Percentiles rank a stretch among this genome's conserved stretches.
Conservation (phyloP, 768 basidiomycete genomes). For the Tremella fuciformis region DNA sequence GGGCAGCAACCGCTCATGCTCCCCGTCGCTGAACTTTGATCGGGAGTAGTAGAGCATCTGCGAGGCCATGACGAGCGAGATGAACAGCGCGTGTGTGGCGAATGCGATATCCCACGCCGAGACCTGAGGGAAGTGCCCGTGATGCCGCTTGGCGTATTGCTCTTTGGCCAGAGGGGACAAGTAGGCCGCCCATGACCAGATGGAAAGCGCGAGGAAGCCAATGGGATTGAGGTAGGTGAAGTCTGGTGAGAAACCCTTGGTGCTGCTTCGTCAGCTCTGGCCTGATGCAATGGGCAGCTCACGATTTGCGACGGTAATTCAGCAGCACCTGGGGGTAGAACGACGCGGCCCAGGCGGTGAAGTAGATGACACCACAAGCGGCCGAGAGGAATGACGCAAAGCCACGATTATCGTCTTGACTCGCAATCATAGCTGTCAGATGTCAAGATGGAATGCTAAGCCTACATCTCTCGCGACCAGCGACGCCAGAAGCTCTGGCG, state of each 20-base stretch:
- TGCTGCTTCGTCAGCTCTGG: slow-evolving; percentile 22
- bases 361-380: slow-evolving; percentile 45
- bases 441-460: too few species aligned
- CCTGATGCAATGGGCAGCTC: slow-evolving; percentile 7
- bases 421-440: too few species aligned
- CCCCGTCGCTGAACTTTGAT: slow-evolving; percentile 5
- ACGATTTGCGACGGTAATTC: slow-evolving; percentile 52
- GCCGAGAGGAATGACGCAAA: slow-evolving; percentile 11
- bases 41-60: slow-evolving; percentile 51
- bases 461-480: too few species aligned
- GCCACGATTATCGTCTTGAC: too few species aligned
- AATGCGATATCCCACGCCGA: slow-evolving; percentile 54
- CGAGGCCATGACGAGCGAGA: slow-evolving; percentile 44
- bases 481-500: too few species aligned
- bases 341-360: slow-evolving; percentile 50
- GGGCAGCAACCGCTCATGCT: slow-evolving; percentile 9
- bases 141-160: slow-evolving; percentile 52
- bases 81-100: slow-evolving; percentile 50
- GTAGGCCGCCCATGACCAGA: slow-evolving; percentile 51
- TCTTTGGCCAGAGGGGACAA: slow-evolving; percentile 43
- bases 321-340: slow-evolving; percentile 55
- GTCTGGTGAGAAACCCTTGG: slow-evolving; percentile 52
- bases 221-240: slow-evolving; percentile 54
- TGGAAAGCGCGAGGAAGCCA: slow-evolving; percentile 50
- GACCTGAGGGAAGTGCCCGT: slow-evolving; percentile 52